Percentiles rank a stretch among this genome's conserved stretches.
phyloP scores from a whole-genome alignment of 495 filamentous ascomycete species.

The Cercophora sp. region DNA sequence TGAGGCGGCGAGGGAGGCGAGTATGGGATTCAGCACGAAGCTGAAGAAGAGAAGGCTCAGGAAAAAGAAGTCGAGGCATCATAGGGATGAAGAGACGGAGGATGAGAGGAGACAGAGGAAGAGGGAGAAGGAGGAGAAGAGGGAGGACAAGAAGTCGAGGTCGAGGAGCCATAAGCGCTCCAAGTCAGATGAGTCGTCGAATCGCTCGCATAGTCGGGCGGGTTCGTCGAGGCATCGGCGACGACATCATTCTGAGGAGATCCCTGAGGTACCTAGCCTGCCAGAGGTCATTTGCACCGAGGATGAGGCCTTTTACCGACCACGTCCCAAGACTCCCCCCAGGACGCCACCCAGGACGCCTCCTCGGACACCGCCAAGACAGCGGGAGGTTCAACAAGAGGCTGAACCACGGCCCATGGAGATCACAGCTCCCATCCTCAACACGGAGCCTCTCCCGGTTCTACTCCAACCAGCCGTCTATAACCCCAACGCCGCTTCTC shows the following conservation, averaged over 20 bases:
- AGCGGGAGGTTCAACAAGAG: no score
- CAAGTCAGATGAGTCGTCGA: conserved; percentile 26
- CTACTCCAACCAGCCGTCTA: conserved; percentile 45
- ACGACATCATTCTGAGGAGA: conserved; percentile 28
- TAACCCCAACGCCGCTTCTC: conserved; percentile 36
- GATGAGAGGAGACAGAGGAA: conserved; percentile 14
- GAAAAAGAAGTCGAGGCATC: conserved; percentile 36
- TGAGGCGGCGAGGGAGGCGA: conserved; percentile 39
- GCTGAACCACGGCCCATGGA: conserved; percentile 15
- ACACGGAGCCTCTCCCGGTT: conserved; percentile 37
- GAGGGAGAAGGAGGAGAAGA: conserved; percentile 19
- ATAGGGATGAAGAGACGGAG: conserved; percentile 10
- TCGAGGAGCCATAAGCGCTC: conserved; percentile 29
- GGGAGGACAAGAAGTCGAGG: conserved; percentile 22
- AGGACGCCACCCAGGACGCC: no score
- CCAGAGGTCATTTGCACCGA: conserved; percentile 39
- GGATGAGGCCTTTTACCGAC: conserved; percentile 36
- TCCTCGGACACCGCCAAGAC: conserved; percentile 27
- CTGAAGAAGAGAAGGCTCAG: conserved; percentile 45
- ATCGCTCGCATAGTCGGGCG: conserved; percentile 16
- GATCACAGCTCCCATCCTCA: conserved; percentile 49
- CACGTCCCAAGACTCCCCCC: no score
- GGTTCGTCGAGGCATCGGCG: conserved; percentile 22
- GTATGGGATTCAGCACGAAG: conserved; percentile 42
- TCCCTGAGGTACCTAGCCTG: conserved; percentile 19